These are phyloP conservation scores for Ilyonectria mors-panacis DNA, from an alignment of 2,329 filamentous ascomycete genomes.

Conservation along the genomic window DNA sequence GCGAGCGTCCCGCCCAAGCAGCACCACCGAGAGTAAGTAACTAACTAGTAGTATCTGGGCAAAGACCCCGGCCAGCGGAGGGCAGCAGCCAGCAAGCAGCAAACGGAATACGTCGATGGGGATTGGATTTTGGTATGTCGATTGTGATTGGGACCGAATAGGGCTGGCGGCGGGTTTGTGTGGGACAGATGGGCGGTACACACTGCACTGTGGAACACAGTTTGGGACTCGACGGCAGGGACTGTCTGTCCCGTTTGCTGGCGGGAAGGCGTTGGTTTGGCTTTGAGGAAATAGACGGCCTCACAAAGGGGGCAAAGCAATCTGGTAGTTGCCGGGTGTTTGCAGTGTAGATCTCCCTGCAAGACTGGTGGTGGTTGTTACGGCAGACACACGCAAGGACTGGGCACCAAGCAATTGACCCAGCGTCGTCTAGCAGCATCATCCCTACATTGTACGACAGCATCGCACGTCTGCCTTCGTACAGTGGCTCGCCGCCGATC, in stretches of 20 bases:
- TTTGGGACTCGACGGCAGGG: neutral
- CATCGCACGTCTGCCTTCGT: neutral
- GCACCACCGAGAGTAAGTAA: neutral
- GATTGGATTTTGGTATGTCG: constrained; percentile 20
- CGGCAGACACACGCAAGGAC: too few species aligned
- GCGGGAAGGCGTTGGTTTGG: neutral
- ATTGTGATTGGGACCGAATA: constrained; percentile 45
- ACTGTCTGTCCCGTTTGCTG: too few species aligned
- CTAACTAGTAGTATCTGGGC: neutral
- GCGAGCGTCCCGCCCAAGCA: neutral
- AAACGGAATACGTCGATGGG: constrained; percentile 1
- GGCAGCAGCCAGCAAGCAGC: neutral
- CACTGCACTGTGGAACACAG: neutral
- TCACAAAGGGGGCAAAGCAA: neutral
- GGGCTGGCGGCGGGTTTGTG: constrained; percentile 42
- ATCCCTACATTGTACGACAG: neutral
- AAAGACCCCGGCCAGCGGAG: neutral
- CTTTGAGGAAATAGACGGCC: neutral
- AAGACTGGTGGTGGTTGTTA: too few species aligned
- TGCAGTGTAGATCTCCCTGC: too few species aligned
- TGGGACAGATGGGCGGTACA: constrained; percentile 34
- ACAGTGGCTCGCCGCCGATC: neutral
- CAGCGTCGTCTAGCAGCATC: neutral
- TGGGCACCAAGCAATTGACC: neutral
- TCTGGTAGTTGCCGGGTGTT: neutral